Percentiles rank a stretch among this genome's conserved stretches.
phyloP scores from a whole-genome alignment of 2,329 filamentous ascomycete species.

The Pseudocercospora pini-densiflorae region DNA sequence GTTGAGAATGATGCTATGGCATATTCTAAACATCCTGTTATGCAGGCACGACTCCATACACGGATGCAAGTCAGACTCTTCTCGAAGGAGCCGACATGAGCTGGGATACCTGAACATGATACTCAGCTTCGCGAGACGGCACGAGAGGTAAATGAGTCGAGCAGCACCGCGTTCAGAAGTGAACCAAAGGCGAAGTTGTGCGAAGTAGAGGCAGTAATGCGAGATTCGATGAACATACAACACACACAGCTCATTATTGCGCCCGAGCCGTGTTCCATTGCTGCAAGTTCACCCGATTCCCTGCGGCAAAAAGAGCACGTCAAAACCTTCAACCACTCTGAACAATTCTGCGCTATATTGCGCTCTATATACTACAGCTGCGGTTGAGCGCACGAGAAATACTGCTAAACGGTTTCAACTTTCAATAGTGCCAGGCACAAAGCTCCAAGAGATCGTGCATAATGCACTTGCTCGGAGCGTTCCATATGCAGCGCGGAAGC shows the following conservation, averaged over 20 bases:
- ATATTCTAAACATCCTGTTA: not conserved
- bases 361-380: not conserved
- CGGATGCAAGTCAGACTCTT: not conserved
- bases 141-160: not conserved
- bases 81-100: not conserved
- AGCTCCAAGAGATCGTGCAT: not conserved
- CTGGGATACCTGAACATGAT: not conserved
- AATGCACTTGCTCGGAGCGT: not conserved
- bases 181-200: not conserved
- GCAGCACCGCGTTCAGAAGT: not conserved
- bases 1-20: too few species aligned
- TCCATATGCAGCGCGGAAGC: not conserved
- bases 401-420: not conserved
- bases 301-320: not conserved
- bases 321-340: not conserved
- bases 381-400: not conserved
- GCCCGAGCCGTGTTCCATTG: not conserved
- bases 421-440: slow-evolving; percentile 1
- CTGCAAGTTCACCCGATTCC: not conserved
- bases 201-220: too few species aligned
- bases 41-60: not conserved
- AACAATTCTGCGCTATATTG: not conserved
- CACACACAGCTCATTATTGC: not conserved
- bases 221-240: too few species aligned
- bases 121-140: not conserved